These are phyloP conservation scores for Ophiocytium majus DNA, from an alignment of 352 stramenopile genomes.

Conservation along the genomic window DNA sequence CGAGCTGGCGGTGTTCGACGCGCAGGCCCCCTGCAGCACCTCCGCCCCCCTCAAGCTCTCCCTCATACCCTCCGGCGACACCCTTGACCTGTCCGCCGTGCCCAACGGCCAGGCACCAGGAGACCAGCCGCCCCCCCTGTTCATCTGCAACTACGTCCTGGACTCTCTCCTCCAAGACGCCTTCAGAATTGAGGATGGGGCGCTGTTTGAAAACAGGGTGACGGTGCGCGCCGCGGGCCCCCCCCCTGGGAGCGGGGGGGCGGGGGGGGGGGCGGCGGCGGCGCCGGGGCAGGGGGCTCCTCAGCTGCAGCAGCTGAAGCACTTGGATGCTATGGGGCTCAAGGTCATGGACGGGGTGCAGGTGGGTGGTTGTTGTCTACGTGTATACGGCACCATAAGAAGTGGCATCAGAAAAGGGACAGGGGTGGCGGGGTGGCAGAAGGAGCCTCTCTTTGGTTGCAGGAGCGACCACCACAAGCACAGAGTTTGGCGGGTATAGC, in stretches of 20 bases:
- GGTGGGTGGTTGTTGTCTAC: too few species aligned
- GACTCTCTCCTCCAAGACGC: constrained; percentile 50
- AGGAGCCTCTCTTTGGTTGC: too few species aligned
- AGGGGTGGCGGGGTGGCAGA: too few species aligned
- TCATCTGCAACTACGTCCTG: constrained; percentile 54
- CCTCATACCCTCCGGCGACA: neutral
- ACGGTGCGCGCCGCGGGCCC: neutral
- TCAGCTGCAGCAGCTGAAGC: neutral
- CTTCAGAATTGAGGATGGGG: constrained; percentile 41
- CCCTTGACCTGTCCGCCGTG: neutral
- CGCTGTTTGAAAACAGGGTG: constrained; percentile 54
- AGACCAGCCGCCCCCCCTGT: neutral
- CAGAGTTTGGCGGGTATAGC: too few species aligned
- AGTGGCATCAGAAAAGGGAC: too few species aligned
- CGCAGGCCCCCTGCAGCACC: constrained; percentile 22
- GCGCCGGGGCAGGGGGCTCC: too few species aligned
- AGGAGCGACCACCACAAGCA: too few species aligned
- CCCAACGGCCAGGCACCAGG: neutral
- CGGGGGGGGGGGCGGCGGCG: too few species aligned
- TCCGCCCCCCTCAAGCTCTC: neutral
- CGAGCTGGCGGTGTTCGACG: constrained; percentile 47
- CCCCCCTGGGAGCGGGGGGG: neutral
- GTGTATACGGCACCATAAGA: too few species aligned
- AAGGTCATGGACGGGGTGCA: constrained; percentile 15
- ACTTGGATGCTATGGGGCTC: neutral